Evolutionary conservation across 1,284 basidiomycete species (phyloP), one percentile per base, ranked within the genome.

Genomic region (Tylopilus orsonianus): DNA sequence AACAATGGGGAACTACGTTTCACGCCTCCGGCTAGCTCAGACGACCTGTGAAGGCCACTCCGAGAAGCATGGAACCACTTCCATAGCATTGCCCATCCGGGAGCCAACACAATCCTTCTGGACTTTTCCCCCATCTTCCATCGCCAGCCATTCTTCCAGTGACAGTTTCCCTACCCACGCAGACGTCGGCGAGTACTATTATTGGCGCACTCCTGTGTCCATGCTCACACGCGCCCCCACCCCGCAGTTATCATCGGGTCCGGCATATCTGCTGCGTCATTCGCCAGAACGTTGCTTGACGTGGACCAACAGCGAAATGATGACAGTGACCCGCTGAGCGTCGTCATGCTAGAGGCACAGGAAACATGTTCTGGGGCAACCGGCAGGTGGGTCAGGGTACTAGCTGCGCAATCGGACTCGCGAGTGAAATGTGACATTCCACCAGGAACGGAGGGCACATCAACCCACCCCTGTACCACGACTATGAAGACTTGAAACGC

Each of bases 391-490:
- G 70, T 56, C 22, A 44, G 26, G 46, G 23, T 18, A 8, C 32
- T 41, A 13, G 30, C 40, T 34, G 6, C 30, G 22, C 12, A 14
- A 39, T 35, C 26, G 24, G 26, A 13, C 13, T 14, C 13, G 29
- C n/a, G 7, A 16, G 20, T 41, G 23, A 49, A 36, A n/a, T n/a
- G n/a, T n/a, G 13, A 22, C 24, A 12, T 14, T 22, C 29, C 5
- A 24, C 35, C 46, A 85, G 85, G 52, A 88, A 88, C 52, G 85
- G 86, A 2, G 85, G 85, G 0, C 86, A 88, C 57, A 77, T 85
- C 41, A 82, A 79, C 19, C 81, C 85, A 1, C 69, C 76, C 4
- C 61, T 84, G 2, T 87, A 80, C 54, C 75, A 79, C 30, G 82
- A 85, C 51, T 85, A 86, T 55, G 53, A 58, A 1, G 57, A 67